Evolutionary conservation across 2,329 filamentous ascomycete genomes (phyloP).

Genomic region (Talaromyces sp.): DNA sequence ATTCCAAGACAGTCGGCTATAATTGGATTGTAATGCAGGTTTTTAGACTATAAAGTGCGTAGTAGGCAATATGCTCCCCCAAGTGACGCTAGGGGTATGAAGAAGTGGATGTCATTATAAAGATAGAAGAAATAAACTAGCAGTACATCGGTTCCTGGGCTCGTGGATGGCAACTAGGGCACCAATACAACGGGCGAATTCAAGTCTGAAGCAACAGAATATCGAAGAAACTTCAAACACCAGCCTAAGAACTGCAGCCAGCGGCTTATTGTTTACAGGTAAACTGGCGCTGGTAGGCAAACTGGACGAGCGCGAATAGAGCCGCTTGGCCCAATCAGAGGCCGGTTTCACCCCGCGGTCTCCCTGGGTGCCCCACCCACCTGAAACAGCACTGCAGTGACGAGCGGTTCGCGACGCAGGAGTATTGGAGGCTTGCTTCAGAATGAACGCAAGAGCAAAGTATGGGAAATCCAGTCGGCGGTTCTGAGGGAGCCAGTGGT

Average conservation of each 20-base stretch:
- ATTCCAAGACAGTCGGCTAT: too few relatives aligned
- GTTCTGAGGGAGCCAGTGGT: not conserved
- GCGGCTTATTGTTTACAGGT: not conserved
- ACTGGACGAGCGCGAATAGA: not conserved
- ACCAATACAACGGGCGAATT: too few relatives aligned
- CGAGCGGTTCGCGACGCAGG: slow-evolving; percentile 8
- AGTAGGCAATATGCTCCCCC: too few relatives aligned
- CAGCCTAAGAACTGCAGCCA: not conserved
- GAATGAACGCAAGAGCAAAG: slow-evolving; percentile 10
- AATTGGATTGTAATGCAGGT: too few relatives aligned
- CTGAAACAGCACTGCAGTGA: slow-evolving; percentile 4
- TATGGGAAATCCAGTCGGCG: slow-evolving; percentile 1
- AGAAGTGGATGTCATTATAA: too few relatives aligned
- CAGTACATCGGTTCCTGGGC: too few relatives aligned
- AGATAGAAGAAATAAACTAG: too few relatives aligned
- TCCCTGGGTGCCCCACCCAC: not conserved
- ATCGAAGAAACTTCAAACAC: not conserved
- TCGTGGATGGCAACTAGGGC: too few relatives aligned
- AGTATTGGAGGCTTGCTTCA: slow-evolving; percentile 11
- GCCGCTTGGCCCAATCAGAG: slow-evolving; percentile 6
- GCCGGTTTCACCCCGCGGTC: not conserved
- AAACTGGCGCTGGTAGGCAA: not conserved
- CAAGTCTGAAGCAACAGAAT: not conserved
- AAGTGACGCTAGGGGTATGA: too few relatives aligned
- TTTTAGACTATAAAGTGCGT: too few relatives aligned